Percentiles rank a stretch among this genome's conserved stretches.
These are phyloP conservation scores for Dactylis glomerata DNA, from an alignment of 176 grass and related monocot species.

Conservation along the genomic window DNA sequence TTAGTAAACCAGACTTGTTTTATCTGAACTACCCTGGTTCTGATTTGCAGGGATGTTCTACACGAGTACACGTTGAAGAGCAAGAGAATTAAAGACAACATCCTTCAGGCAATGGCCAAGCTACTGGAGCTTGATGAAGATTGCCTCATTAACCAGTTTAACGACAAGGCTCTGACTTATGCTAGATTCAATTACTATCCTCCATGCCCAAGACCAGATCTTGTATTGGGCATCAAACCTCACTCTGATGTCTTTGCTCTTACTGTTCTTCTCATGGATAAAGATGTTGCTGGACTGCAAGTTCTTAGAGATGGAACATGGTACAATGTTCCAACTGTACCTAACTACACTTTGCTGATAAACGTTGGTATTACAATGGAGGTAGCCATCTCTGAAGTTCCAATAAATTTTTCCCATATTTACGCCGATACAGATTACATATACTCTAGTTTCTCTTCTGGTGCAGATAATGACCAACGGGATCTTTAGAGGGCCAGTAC, in stretches of 20 bases:
- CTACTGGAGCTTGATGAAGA: constrained; percentile 31
- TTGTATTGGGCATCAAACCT: constrained; percentile 54
- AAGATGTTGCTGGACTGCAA: constrained; percentile 50
- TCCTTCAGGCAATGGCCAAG: constrained; percentile 29
- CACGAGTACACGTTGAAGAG: constrained; percentile 38
- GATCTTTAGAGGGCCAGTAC: constrained; percentile 38
- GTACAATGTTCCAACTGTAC: constrained; percentile 20
- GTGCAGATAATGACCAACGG: constrained; percentile 58
- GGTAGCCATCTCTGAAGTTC: constrained; percentile 20
- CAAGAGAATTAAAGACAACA: constrained; percentile 27
- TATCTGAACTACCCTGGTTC: background rate
- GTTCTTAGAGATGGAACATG: constrained; percentile 40
- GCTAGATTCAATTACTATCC: constrained; percentile 57
- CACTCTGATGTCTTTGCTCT: constrained; percentile 43
- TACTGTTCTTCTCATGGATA: constrained; percentile 51
- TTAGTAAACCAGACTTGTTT: background rate
- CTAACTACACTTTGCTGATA: constrained; percentile 25
- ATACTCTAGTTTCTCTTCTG: too few species aligned
- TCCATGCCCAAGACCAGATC: constrained; percentile 41
- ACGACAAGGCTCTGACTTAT: constrained; percentile 12
- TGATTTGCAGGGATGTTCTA: constrained; percentile 35
- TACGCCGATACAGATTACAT: too few species aligned
- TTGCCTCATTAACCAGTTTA: constrained; percentile 19
- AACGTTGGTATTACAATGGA: constrained; percentile 43
- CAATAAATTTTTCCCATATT: background rate